Percentiles rank a stretch among this genome's conserved stretches.
These are phyloP conservation scores for Microbotryum intermedium DNA, from an alignment of 1,284 basidiomycete species.

Conservation along the genomic window DNA sequence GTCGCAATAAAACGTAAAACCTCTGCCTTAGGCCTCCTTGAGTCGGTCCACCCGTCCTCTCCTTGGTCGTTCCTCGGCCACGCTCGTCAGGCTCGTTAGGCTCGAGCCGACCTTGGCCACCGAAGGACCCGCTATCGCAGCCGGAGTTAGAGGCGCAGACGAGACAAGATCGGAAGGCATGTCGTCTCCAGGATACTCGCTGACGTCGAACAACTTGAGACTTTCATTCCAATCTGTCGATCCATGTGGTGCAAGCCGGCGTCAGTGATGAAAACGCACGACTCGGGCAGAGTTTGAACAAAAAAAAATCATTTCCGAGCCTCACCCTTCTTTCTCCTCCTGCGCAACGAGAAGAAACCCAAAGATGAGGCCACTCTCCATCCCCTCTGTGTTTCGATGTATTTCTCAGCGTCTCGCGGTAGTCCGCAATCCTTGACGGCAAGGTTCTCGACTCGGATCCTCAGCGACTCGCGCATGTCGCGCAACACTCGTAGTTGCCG, in stretches of 20 bases:
- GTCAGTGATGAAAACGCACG: neutral
- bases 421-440: slow-evolving; percentile 55
- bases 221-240: slow-evolving; percentile 65
- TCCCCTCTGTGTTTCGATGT: slow-evolving; percentile 54
- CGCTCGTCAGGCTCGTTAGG: neutral
- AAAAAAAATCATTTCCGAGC: neutral
- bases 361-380: slow-evolving; percentile 61
- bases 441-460: slow-evolving; percentile 55
- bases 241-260: too few relatives aligned
- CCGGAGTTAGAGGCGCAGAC: too few relatives aligned
- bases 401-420: slow-evolving; percentile 57
- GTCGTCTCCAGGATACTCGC: slow-evolving; percentile 52
- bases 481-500: slow-evolving; percentile 49
- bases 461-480: slow-evolving; percentile 50
- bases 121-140: slow-evolving; percentile 16
- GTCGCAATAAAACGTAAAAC: too few relatives aligned
- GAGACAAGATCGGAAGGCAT: neutral
- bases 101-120: slow-evolving; percentile 11
- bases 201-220: slow-evolving; percentile 63
- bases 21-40: neutral
- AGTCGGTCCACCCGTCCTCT: neutral
- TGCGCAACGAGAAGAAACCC: slow-evolving; percentile 65
- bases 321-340: slow-evolving; percentile 60
- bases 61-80: neutral
- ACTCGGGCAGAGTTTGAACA: neutral